These are phyloP conservation scores for Alternaria sp. DNA, from an alignment of 2,329 filamentous ascomycete genomes.

Conservation along the genomic window DNA sequence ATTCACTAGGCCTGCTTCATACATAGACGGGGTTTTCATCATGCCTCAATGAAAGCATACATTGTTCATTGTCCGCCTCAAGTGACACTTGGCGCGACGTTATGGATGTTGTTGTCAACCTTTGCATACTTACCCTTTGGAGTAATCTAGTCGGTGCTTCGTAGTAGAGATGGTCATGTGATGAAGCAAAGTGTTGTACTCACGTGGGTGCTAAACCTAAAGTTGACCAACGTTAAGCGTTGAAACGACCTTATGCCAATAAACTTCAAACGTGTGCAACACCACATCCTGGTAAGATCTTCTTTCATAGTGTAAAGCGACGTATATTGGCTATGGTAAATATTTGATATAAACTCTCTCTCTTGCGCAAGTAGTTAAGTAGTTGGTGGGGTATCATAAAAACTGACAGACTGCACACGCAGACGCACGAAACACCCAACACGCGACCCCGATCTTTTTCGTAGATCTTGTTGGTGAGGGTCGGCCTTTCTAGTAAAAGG, in stretches of 20 bases:
- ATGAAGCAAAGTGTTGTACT: not conserved
- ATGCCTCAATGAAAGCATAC: not conserved
- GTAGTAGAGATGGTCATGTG: not conserved
- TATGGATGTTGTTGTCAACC: not conserved
- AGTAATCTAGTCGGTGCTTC: too few species aligned
- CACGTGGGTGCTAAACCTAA: not conserved
- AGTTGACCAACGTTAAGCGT: not conserved
- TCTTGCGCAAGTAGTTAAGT: too few species aligned
- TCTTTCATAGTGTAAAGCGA: not conserved
- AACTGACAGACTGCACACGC: too few species aligned
- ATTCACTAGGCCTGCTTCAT: not conserved
- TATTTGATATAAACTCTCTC: too few species aligned
- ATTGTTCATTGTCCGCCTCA: not conserved
- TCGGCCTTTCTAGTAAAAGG: too few species aligned
- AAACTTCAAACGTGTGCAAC: not conserved
- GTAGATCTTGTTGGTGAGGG: too few species aligned
- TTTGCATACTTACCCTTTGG: not conserved
- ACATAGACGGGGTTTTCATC: not conserved
- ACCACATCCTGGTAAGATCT: too few species aligned
- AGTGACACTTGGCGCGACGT: not conserved
- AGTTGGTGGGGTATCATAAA: constrained; percentile 1
- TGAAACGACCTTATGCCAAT: not conserved
- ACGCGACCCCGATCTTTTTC: too few species aligned
- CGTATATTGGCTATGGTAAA: not conserved
- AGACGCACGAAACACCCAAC: too few species aligned